Evolutionary conservation across 345 rosid species (phyloP), one percentile per base, ranked within the genome.

Genomic region (Excoecaria cochinchinensis): DNA sequence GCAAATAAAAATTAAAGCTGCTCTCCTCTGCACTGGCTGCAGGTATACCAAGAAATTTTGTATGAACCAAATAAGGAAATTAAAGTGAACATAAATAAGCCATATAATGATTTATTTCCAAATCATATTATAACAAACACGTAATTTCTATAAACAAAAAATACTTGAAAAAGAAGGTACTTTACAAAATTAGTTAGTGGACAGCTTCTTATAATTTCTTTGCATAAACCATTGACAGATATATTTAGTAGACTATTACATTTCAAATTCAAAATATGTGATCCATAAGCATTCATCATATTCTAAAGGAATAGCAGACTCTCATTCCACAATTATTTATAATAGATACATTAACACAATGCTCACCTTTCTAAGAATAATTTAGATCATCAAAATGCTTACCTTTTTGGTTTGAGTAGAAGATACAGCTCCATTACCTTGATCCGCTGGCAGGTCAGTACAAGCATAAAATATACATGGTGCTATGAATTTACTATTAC

Each of bases 1-100:
- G 72, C 97, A 92, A n/a, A 94, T 82, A 77, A 94, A 94, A 78
- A 94, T 87, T 82, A 92, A 78, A 76, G 89, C 85, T 74, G 71
- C 4, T 75, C 78, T 89, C 50, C 73, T 78, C 59, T 81, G 77
- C 14, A 78, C 10, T 3, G 77, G 21, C 13, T 70, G 38, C 42
- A 73, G 70, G 90, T 84, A 82, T 31, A 31, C 31, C 52, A 78
- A 44, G 5, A 52, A 52, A 61, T 14, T 39, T 38, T 16, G 5
- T 71, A 53, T 39, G 25, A 3, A 56, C 22, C 74, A 16, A 65
- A 38, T 16, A 16, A 63, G 4, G 50, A 42, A 6, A 55, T 42
- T 8, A 4, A 55, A 70, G 67, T 31, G 25, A 25, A 55, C 56
- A 72, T 9, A 5, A 69, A 46, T 6, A 21, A 44, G 38, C 15